Evolutionary conservation across 495 filamentous ascomycete species (phyloP).

Genomic region (Glonium stellatum): DNA sequence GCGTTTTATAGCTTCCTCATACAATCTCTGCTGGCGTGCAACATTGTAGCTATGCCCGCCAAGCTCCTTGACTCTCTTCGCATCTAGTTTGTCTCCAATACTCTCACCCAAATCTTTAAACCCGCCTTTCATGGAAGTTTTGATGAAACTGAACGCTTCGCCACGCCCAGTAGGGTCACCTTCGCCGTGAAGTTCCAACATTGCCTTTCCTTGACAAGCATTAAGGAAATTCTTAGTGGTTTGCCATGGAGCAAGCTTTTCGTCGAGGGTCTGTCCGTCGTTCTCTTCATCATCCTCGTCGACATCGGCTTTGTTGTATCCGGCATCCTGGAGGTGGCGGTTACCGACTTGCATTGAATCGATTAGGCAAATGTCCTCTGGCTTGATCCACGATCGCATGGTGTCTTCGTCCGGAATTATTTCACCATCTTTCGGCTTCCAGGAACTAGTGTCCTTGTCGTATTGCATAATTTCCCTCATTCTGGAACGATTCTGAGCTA

Average conservation of each 20-base stretch:
- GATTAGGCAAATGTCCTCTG: conserved; percentile 87
- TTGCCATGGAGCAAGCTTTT: conserved; percentile 90
- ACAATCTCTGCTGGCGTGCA: conserved; percentile 77
- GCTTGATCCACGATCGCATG: conserved; percentile 80
- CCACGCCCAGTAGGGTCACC: conserved; percentile 94
- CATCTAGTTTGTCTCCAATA: conserved; percentile 75
- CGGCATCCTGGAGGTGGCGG: conserved; percentile 73
- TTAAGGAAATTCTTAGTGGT: conserved; percentile 91
- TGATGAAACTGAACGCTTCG: conserved; percentile 89
- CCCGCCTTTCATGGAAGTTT: conserved; percentile 97
- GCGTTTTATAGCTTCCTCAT: conserved; percentile 76
- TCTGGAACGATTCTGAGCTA: conserved; percentile 83
- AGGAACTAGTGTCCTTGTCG: conserved; percentile 73
- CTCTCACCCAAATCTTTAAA: conserved; percentile 88
- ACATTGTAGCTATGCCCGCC: conserved; percentile 97
- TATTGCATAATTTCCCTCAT: conserved; percentile 93
- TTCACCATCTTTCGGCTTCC: conserved; percentile 68
- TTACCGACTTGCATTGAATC: conserved; percentile 96
- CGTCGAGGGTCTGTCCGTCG: conserved; percentile 66
- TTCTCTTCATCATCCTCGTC: conserved; percentile 59
- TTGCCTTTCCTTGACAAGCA: conserved; percentile 89
- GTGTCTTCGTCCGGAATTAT: conserved; percentile 65
- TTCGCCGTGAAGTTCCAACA: conserved; percentile 88
- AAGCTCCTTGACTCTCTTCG: conserved; percentile 76
- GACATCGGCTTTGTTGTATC: conserved; percentile 59